phyloP scores from a whole-genome alignment of 371 early-diverging fungal genomes.

The Circinella minor region DNA sequence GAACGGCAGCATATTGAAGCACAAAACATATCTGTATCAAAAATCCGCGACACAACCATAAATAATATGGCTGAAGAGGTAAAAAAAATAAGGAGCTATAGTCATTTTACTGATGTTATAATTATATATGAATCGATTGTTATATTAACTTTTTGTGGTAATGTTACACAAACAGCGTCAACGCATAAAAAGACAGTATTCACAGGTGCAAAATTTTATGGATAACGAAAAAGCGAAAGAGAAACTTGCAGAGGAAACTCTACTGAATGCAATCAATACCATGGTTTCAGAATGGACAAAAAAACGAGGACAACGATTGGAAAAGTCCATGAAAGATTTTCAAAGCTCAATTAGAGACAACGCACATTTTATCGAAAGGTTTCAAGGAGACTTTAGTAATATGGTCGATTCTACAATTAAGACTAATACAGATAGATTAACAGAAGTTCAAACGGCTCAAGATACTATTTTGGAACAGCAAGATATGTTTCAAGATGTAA shows the following conservation, averaged over 20 bases:
- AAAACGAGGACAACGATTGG: slow-evolving; percentile 13
- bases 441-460: background rate
- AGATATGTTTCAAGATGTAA: slow-evolving; percentile 7
- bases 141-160: background rate
- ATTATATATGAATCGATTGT: background rate
- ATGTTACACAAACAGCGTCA: slow-evolving; percentile 1
- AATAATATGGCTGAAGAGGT: slow-evolving; percentile 12
- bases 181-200: slow-evolving; percentile 8
- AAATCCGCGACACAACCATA: slow-evolving; percentile 7
- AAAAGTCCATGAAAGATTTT: slow-evolving; percentile 1
- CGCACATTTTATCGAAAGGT: slow-evolving; percentile 7
- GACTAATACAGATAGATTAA: slow-evolving; percentile 5
- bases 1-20: slow-evolving; percentile 16
- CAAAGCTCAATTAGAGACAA: slow-evolving; percentile 2
- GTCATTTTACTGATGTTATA: too few species aligned
- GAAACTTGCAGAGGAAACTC: background rate
- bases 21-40: slow-evolving; percentile 3
- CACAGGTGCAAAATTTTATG: background rate
- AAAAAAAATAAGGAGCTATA: background rate
- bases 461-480: background rate
- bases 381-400: slow-evolving; percentile 1
- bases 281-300: slow-evolving; percentile 15
- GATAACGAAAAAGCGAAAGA: slow-evolving; percentile 9
- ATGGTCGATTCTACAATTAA: slow-evolving; percentile 5
- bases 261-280: slow-evolving; percentile 10